Base-by-base conservation (phyloP, 306 rosid species). In the Hippophae rhamnoides region DNA sequence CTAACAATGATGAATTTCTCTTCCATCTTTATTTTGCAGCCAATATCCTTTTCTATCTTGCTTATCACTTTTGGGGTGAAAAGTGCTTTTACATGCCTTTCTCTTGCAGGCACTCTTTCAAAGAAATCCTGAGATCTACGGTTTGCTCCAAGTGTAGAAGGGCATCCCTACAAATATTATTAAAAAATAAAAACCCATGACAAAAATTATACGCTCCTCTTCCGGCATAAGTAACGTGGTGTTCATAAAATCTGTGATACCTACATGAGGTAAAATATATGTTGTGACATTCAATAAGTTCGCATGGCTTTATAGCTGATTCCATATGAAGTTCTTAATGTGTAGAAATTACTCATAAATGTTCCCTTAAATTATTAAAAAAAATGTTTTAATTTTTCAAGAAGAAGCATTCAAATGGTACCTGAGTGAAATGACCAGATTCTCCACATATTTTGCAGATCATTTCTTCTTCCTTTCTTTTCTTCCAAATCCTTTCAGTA, bases 381-480 rank as follows among this genome's bases (percentile, higher is more conserved):
- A 13, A 23, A 6, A n/a, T 9, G 50, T 10, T 46, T 5, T 46
- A 46, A 49, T 0, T 49, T 13, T 23, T 49, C n/a, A 13, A 2
- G 13, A 12, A 43, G 53, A 53, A 61, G 47, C 41, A 66, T 57
- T 9, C 47, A 10, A 10, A 54, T 11, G 23, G 51, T 82, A 93
- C 99, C 95, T 93, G 99, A 54, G 99, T 93, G 72, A 88, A 93
- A 79, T 93, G 99, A 61, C 99, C 99, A 0, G 94, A 82, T 73
- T 84, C 94, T 61, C 99, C 99, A 45, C 99, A 93, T 5, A 88
- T 79, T 80, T 88, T 93, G 78, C 99, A 93, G 49, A 93, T 86
- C 94, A 93, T 75, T 82, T 93, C 99, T 73, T 93, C 99, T 57
- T 93, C 99, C 72, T 93, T 93, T 58, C 97, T 82, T 74, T 93